Conservation (phyloP, 768 basidiomycete genomes). For the Mrakia blollopis region DNA sequence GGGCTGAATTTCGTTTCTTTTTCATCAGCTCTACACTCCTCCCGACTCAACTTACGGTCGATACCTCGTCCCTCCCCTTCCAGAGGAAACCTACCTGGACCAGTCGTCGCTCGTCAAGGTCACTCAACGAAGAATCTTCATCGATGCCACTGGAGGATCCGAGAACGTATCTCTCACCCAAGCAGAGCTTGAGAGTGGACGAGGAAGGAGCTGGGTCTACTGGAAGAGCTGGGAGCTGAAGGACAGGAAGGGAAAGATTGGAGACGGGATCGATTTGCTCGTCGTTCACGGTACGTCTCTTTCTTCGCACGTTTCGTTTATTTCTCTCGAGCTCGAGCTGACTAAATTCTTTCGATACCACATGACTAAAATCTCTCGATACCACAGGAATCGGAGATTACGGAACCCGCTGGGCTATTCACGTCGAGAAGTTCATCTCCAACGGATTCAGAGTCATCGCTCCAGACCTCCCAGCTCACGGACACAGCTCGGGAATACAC, state of each 20-base stretch:
- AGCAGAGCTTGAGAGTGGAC: conserved; percentile 9
- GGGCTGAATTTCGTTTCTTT: neutral
- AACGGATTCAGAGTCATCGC: conserved; percentile 21
- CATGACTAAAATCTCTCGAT: neutral
- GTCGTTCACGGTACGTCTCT: conserved; percentile 11
- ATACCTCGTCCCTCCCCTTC: conserved; percentile 19
- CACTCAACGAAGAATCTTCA: conserved; percentile 20
- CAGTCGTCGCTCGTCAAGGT: neutral
- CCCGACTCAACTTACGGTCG: conserved; percentile 27
- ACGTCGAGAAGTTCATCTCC: conserved; percentile 6
- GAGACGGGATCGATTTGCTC: conserved; percentile 10
- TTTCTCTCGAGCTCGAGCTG: neutral
- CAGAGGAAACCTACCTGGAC: conserved; percentile 16
- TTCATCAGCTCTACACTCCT: conserved; percentile 18
- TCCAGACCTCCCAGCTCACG: conserved; percentile 27
- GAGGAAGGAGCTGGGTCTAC: conserved; percentile 22
- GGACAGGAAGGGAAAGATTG: conserved; percentile 13
- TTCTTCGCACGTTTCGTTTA: neutral
- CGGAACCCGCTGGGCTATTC: conserved; percentile 15
- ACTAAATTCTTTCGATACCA: no score
- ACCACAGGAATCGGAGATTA: conserved; percentile 30
- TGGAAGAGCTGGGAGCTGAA: conserved; percentile 27
- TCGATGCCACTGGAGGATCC: neutral
- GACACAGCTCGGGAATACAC: conserved; percentile 26
- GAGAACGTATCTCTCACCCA: conserved; percentile 20